Base-by-base conservation (phyloP, 495 filamentous ascomycete species). In the Penicillium mononematosum region DNA sequence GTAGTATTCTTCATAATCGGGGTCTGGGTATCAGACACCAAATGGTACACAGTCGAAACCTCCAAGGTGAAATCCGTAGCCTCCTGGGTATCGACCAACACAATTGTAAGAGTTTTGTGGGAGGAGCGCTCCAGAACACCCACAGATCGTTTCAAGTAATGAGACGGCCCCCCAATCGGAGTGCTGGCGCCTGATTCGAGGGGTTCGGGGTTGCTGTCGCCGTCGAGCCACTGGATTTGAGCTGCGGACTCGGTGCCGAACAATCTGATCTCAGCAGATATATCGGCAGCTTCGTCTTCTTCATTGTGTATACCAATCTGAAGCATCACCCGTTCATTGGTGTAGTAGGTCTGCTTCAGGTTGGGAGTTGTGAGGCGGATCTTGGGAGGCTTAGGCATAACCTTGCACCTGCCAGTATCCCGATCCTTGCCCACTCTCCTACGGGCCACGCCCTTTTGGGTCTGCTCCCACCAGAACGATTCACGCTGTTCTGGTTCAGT, bases 301-400 rank as follows among this genome's bases (percentile, higher is more conserved):
- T 85, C 86, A 55, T 99, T 99, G 22, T 82, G 62, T 17, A 96
- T 74, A 27, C 87, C 80, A 38, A 98, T 77, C 16, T 78, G 74
- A 44, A 98, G 70, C 9, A 64, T 63, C 41, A 96, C 79, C 2
- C 72, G 65, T 71, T 99, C 94, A 64, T 93, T 86, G 3, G 86
- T 87, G 64, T 96, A 98, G 70, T 94, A 95, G 32, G 88, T 83
- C 22, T 83, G 76, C 53, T 77, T 75, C 45, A 87, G 71, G 45
- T 83, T 79, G 2, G 80, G 74, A 20, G 88, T 70, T 25, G 75
- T 78, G 34, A 98, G 81, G 57, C 88, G 83, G 72, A 99, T 86
- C 68, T 97, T 98, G 0, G 94, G 94, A 41, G 94, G 94, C 65
- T 94, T 88, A 5, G 93, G 94, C 54, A 91, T 77, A 34, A 98